phyloP scores from a whole-genome alignment of 208 protist genomes.

The Wallacemonas rigidus region DNA sequence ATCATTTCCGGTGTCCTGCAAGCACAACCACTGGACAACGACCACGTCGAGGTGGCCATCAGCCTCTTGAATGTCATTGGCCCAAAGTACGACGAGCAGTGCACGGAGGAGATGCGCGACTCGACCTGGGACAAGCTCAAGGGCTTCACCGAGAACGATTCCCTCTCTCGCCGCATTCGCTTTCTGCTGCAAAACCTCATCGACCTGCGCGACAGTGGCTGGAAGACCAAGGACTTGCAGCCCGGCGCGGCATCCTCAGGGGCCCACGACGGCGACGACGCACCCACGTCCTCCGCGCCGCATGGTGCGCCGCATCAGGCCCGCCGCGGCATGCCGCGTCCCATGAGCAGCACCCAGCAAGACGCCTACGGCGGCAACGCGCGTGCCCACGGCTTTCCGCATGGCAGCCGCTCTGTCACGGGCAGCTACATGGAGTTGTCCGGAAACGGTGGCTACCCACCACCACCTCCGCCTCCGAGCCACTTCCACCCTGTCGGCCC shows the following conservation, averaged over 20 bases:
- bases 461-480: slow-evolving; percentile 25
- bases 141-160: slow-evolving; percentile 41
- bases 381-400: slow-evolving; percentile 20
- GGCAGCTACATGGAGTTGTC: slow-evolving; percentile 52
- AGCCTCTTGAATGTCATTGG: slow-evolving; percentile 85
- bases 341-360: slow-evolving; percentile 33
- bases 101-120: slow-evolving; percentile 21
- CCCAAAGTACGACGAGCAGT: slow-evolving; percentile 73
- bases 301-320: slow-evolving; percentile 20
- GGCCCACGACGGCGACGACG: slow-evolving; percentile 29
- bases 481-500: slow-evolving; percentile 11
- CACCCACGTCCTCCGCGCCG: slow-evolving; percentile 7
- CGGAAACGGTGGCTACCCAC: slow-evolving; percentile 16
- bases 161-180: slow-evolving; percentile 76
- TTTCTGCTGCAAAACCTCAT: slow-evolving; percentile 88
- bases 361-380: slow-evolving; percentile 23
- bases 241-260: slow-evolving; percentile 28
- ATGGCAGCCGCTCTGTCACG: slow-evolving; percentile 24
- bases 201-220: slow-evolving; percentile 66
- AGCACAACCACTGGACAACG: slow-evolving; percentile 37
- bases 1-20: slow-evolving; percentile 30
- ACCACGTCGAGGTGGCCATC: slow-evolving; percentile 81
- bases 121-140: slow-evolving; percentile 61
- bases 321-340: slow-evolving; percentile 32
- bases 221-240: slow-evolving; percentile 56